Evolutionary conservation across 2,329 filamentous ascomycete species (phyloP).

Genomic region (Colletotrichum sp.): DNA sequence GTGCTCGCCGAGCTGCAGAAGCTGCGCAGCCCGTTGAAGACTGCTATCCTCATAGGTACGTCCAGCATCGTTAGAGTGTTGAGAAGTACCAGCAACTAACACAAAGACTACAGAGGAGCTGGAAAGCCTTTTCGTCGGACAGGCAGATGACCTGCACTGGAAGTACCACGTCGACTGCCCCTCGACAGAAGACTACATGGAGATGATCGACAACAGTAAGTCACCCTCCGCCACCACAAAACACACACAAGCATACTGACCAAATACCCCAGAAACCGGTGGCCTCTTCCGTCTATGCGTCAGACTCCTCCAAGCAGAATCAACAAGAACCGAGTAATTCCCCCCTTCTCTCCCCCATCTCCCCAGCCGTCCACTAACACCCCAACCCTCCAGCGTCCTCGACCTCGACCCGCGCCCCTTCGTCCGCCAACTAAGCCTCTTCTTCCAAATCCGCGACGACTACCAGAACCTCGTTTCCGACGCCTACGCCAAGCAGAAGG

Average conservation of each 20-base stretch:
- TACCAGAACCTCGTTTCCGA: constrained; percentile 31
- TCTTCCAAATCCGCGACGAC: constrained; percentile 38
- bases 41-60: not conserved
- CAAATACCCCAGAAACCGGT: constrained; percentile 18
- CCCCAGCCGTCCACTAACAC: not conserved
- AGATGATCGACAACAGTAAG: constrained; percentile 63
- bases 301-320: not conserved
- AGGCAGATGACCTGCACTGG: constrained; percentile 93
- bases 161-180: constrained; percentile 82
- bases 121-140: constrained; percentile 77
- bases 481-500: constrained; percentile 39
- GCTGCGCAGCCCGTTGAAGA: not conserved
- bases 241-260: too few relatives aligned
- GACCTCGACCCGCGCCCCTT: not conserved
- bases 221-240: not conserved
- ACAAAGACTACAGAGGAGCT: constrained; percentile 61
- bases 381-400: not conserved
- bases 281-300: constrained; percentile 21
- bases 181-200: constrained; percentile 84
- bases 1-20: constrained; percentile 62
- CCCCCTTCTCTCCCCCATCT: too few relatives aligned
- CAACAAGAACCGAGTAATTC: not conserved
- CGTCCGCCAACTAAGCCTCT: constrained; percentile 25
- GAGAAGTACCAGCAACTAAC: not conserved
- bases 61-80: accelerated